Base-by-base conservation (phyloP, 208 protist genomes). In the Wallacemonas sp. region DNA sequence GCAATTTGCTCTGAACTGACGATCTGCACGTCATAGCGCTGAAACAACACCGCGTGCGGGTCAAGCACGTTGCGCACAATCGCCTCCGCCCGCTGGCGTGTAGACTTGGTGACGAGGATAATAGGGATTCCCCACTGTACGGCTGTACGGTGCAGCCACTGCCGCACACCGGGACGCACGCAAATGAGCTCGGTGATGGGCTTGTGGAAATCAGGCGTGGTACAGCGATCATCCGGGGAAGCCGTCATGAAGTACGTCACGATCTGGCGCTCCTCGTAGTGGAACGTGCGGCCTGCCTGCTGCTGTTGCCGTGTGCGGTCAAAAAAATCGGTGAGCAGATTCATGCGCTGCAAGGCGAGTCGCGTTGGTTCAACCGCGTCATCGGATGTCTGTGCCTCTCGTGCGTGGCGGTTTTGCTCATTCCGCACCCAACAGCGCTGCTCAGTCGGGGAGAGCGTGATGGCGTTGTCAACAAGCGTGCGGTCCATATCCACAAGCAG, bases 401-500 rank as follows among this genome's bases (percentile, higher is more conserved):
- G 21, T 39, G 30, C 28, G 14, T 21, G 36, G 6, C 41, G 56
- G 22, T 44, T 6, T 12, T 36, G 34, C 15, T 62, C 56, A 30
- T 49, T 49, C 19, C 24, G 4, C 15, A 49, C 38, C 54, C 68
- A 46, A 2, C 49, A 56, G 21, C 61, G 59, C 17, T 38, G 60
- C 21, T 76, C 55, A 24, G 53, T 46, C 0, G 56, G 44, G 31
- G 81, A 39, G 49, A 70, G 41, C 0, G 72, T 75, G 26, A 95
- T 76, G 22, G 78, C 80, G 62, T 95, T 93, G 70, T 95, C 89
- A 6, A 95, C 68, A 0, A 95, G 61, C 6, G 89, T 95, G 31
- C 89, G 85, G 75, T 95, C 89, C 77, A 95, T 77, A 53, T 95
- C 89, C 2, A 95, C 80, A 62, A 92, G 66, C 22, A 92, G 38